Evolutionary conservation across 139 green algal genomes (phyloP).

Genomic region (Ettlia oleoabundans): DNA sequence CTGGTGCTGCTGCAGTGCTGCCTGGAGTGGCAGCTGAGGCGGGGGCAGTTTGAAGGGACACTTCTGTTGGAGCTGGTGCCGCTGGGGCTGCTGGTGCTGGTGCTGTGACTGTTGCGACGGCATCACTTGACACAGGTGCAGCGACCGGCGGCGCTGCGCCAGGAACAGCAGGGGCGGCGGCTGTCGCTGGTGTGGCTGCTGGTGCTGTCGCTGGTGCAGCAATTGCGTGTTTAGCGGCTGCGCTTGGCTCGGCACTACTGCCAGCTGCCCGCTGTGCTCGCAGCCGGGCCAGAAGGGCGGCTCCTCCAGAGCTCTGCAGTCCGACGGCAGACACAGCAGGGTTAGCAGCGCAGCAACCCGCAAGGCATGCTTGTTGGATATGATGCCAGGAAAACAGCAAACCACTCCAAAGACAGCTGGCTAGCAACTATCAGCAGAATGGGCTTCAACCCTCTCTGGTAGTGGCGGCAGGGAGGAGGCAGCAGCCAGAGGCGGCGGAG

Average conservation of each 20-base stretch:
- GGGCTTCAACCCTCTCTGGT: no score
- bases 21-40: no score
- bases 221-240: background rate
- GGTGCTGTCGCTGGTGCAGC: background rate
- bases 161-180: background rate
- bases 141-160: background rate
- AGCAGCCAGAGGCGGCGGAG: background rate
- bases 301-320: no score
- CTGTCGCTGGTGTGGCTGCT: background rate
- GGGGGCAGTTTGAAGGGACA: no score
- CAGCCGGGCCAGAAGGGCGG: slow-evolving; percentile 37
- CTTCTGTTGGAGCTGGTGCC: background rate
- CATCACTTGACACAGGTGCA: no score
- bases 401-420: no score
- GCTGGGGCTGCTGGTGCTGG: background rate
- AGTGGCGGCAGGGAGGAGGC: background rate
- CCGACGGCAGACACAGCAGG: no score
- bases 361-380: no score
- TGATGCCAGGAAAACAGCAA: no score
- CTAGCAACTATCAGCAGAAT: no score
- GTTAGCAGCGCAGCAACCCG: no score
- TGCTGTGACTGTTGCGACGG: background rate
- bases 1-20: background rate
- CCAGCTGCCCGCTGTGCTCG: slow-evolving; percentile 6
- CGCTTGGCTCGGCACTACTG: background rate